Evolutionary conservation across 2,329 filamentous ascomycete genomes (phyloP), one percentile per base, ranked within the genome.

Genomic region (Ophiostoma pallidulum): DNA sequence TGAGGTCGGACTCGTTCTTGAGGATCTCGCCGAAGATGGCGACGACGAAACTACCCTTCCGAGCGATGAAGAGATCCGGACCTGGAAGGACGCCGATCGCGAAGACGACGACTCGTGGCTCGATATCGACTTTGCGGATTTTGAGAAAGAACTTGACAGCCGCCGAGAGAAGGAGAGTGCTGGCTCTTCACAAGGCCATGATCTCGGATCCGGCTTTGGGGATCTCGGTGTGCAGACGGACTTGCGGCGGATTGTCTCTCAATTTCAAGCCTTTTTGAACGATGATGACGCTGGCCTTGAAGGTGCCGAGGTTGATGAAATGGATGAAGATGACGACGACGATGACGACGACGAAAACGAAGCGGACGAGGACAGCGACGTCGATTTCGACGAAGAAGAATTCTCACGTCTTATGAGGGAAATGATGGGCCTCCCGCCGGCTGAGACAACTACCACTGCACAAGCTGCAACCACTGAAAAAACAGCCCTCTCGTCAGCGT

Each of bases 201-300:
- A n/a, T n/a, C n/a, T n/a, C n/a, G n/a, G n/a, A n/a, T n/a, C n/a
- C n/a, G n/a, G n/a, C n/a, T 80, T 86, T 59, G 84, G 83, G 2
- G 80, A 89, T 60, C 68, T 75, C 4, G 71, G 71, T 20, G 77
- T 82, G 0, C 81, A 90, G 58, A 79, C 80, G 4, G 84, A 95
- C 60, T 70, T 98, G 19, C 82, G 84, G 46, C 91, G 91, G 59
- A 95, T 97, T 62, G 92, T 98, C 0, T 84, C 86, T 40, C 79
- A 88, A n/a, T 97, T 98, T 59, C 89, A 96, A 59, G 73, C 84
- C 12, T 97, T 98, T 57, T 66, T 98, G 39, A 86, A 94, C 48
- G 87, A 97, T 57, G 85, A 94, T 10, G 76, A 75, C 39, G 88
- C 89, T 1, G 90, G 86, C 1, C 63, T 81, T 6, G 89, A 94